Base-by-base conservation (phyloP, 2,329 filamentous ascomycete species). In the Clonostachys rhizophaga region DNA sequence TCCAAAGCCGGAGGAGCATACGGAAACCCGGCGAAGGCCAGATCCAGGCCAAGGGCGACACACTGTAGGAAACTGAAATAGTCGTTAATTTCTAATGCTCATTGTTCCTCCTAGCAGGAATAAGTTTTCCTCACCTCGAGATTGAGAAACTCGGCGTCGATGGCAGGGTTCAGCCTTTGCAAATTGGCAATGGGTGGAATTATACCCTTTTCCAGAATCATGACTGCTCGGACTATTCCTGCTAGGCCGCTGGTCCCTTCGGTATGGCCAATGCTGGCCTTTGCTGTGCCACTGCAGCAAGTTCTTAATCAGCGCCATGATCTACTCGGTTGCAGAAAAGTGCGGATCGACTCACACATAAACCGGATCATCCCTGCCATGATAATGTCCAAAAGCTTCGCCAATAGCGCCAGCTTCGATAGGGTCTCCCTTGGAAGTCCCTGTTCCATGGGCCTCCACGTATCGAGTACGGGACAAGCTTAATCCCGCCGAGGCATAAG, bases 371-470 rank as follows among this genome's bases (percentile, higher is more conserved):
- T 13, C n/a, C 34, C 14, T 16, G 17, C 14, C 34, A 13, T n/a
- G 33, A 17, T 35, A 16, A 16, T 14, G 10, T 34, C 12, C 35
- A 10, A 37, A 12, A n/a, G 36, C n/a, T 40, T 39, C 12, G 39
- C 12, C 34, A 3, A 81, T 60, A 3, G 68, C 68, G 20, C 58
- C 56, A 72, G 84, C 66, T 50, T 75, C 72, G 17, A 64, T 59
- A 0, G 69, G 66, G 50, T 76, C 72, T 3, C 72, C 73, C 4
- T 65, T 66, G 41, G 62, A 57, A 4, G 72, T 76, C 5, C 71
- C 71, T 1, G 72, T 75, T 5, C 67, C 68, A 43, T 59, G 64
- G 5, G 58, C 56, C 47, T 67, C 64, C 36, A 65, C 50, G 42
- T 57, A 66, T 12, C 42, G 34, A 2, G 60, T 60, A 2, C 55